Conservation (phyloP, 306 rosid species). For the Castanea crenata region DNA sequence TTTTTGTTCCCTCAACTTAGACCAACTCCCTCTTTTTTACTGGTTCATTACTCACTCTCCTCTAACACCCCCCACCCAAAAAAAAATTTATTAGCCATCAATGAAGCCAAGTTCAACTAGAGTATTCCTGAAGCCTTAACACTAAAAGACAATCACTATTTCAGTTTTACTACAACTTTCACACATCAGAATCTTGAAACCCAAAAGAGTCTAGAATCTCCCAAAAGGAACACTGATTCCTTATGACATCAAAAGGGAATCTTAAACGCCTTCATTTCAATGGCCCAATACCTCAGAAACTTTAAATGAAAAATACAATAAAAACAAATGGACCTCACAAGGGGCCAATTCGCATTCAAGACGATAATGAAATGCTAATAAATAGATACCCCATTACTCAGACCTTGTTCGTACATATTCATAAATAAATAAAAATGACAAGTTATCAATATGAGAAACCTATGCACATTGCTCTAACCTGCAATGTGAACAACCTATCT, state of each 20-base stretch:
- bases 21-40: too few species aligned
- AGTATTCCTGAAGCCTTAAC: not conserved
- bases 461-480: constrained; percentile 50
- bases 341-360: not conserved
- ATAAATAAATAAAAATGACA: too few species aligned
- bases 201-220: not conserved
- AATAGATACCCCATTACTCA: too few species aligned
- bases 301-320: not conserved
- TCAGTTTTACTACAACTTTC: not conserved
- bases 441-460: not conserved
- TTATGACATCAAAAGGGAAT: not conserved
- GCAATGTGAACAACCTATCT: constrained; percentile 95
- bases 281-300: not conserved
- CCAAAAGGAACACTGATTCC: not conserved
- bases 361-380: not conserved
- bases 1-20: too few species aligned
- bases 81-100: not conserved
- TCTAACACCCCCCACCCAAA: not conserved
- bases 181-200: not conserved
- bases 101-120: not conserved
- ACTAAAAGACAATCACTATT: not conserved
- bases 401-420: too few species aligned
- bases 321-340: not conserved
- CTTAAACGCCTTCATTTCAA: not conserved
- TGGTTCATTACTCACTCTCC: too few species aligned